These are phyloP conservation scores for Wickerhamiella domercqiae DNA, from an alignment of 805 yeast genomes.

Conservation along the genomic window DNA sequence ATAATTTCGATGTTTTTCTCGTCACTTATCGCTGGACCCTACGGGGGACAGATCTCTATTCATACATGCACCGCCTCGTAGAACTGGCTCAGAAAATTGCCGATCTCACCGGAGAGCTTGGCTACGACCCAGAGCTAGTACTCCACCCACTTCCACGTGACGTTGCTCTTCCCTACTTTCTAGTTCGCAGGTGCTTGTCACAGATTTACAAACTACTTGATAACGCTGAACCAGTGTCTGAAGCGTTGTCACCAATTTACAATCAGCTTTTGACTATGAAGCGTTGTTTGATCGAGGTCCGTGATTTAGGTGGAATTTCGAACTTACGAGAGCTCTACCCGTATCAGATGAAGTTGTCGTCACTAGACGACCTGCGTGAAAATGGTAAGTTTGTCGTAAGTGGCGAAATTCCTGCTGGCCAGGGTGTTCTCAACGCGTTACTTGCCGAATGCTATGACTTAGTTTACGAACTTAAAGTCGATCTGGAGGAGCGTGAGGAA, in stretches of 20 bases:
- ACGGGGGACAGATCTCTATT: constrained; percentile 85
- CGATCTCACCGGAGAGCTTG: background rate
- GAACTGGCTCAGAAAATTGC: constrained; percentile 32
- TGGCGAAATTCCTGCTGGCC: constrained; percentile 92
- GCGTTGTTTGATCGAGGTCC: constrained; percentile 75
- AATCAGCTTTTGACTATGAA: constrained; percentile 87
- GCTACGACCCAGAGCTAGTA: background rate
- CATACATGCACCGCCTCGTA: constrained; percentile 59
- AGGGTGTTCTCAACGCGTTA: constrained; percentile 82
- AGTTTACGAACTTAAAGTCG: constrained; percentile 65
- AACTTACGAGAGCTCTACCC: constrained; percentile 86
- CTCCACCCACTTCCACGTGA: background rate
- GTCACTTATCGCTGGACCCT: constrained; percentile 95
- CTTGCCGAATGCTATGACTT: constrained; percentile 91
- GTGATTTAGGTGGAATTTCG: constrained; percentile 82
- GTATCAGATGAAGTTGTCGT: constrained; percentile 83
- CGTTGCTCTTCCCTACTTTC: constrained; percentile 32
- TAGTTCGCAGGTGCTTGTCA: constrained; percentile 82
- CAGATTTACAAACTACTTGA: constrained; percentile 77
- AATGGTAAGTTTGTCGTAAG: constrained; percentile 90
- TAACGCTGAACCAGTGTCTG: constrained; percentile 89
- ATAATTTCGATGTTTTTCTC: constrained; percentile 63
- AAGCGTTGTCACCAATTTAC: constrained; percentile 82
- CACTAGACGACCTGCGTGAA: constrained; percentile 67
- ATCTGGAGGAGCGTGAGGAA: constrained; percentile 16